Evolutionary conservation across 805 yeast species (phyloP), one percentile per base, ranked within the genome.

Genomic region (Monosporozyma yasuniensis): DNA sequence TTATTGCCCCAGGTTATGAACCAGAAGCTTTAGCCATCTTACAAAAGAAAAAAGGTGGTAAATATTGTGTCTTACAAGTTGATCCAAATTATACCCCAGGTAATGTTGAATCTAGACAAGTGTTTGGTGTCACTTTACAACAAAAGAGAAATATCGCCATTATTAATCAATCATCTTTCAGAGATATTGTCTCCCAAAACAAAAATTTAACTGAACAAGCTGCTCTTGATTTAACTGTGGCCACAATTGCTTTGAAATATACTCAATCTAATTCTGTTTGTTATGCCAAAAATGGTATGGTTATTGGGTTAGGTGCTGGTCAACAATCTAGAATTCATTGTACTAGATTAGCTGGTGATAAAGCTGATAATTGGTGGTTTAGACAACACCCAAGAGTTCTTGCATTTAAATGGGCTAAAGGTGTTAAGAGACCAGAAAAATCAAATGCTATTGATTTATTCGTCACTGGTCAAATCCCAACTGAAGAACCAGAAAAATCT

Each of bases 291-390:
- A 86, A 89, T 70, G 99, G 99, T 76, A 91, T 91, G 99, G 95
- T 91, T 55, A 81, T 91, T 63, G 99, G 99, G 58, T 80, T 93
- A 63, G 99, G 99, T 66, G 99, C 99, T 53, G 99, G 99, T 59
- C 99, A 91, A 77, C 99, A 91, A 75, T 88, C 96, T 50, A 83
- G 99, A 74, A 91, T 91, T 65, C 99, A 91, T 77, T 91, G 99
- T 76, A 93, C 98, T 47, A 84, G 99, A 74, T 80, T 93, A 61
- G 99, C 98, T 49, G 98, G 98, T 69, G 99, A 91, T 66, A 91
- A 91, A 77, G 97, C 97, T 57, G 97, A 91, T 71, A 90, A 89
- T 79, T 91, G 97, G 98, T 91, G 98, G 98, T 80, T 91, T 64
- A 84, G 99, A 77, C 97, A 91, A 72, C 98, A 91, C 72, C 98